Percentiles rank a stretch among this genome's conserved stretches.
These are phyloP conservation scores for Trichothecium sympodiale DNA, from an alignment of 2,329 filamentous ascomycete genomes.

Conservation along the genomic window DNA sequence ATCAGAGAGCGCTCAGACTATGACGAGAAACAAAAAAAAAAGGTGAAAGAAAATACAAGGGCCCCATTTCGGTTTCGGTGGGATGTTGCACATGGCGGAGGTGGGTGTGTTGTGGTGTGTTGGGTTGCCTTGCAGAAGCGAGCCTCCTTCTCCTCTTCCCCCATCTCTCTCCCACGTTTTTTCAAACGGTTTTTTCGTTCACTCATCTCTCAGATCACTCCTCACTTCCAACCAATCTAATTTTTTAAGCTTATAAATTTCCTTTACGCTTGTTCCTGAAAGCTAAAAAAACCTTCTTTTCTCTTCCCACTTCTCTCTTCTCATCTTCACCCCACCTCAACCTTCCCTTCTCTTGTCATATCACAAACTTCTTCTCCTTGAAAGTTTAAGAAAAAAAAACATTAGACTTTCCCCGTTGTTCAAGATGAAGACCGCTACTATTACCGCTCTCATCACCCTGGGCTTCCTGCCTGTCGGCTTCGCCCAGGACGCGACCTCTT, in stretches of 20 bases:
- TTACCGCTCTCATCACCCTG: slow-evolving; percentile 2
- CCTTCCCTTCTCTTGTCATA: background rate
- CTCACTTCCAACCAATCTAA: background rate
- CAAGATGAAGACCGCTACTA: slow-evolving; percentile 3
- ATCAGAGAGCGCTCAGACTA: no score
- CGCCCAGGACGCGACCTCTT: slow-evolving; percentile 9
- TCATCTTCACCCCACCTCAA: background rate
- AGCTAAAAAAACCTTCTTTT: background rate
- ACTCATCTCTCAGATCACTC: no score
- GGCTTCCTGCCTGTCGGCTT: slow-evolving; percentile 2
- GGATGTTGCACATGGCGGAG: no score
- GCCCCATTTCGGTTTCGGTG: no score
- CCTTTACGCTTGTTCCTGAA: background rate
- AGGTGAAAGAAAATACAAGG: no score
- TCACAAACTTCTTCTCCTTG: background rate
- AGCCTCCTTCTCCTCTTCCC: no score
- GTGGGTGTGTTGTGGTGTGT: no score
- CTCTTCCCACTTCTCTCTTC: background rate
- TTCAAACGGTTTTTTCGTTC: no score
- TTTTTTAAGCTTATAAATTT: background rate
- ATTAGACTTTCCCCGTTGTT: background rate
- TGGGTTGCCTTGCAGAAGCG: no score
- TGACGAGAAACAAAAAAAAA: no score
- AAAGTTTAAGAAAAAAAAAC: background rate
- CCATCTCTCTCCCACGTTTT: no score